Evolutionary conservation across 2,329 filamentous ascomycete genomes (phyloP).

Genomic region (Coniochaeta sp.): DNA sequence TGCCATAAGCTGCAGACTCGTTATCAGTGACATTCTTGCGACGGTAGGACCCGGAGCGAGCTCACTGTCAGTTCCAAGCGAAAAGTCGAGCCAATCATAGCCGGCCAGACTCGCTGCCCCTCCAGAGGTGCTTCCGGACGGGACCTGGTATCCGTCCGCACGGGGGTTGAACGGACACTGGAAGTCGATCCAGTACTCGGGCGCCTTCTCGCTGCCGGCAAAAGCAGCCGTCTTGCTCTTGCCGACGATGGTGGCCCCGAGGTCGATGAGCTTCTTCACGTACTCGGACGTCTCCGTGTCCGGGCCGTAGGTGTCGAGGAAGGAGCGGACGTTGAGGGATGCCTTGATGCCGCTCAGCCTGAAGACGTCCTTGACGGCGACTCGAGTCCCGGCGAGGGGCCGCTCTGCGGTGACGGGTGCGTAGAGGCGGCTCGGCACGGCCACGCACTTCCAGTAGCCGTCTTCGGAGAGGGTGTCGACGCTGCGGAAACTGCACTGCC

Average conservation of each 20-base stretch:
- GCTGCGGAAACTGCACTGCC: background rate
- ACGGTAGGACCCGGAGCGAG: too few species aligned
- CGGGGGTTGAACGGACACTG: constrained; percentile 1
- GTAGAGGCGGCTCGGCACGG: constrained; percentile 2
- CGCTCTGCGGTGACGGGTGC: background rate
- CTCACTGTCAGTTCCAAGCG: constrained; percentile 10
- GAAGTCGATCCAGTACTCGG: constrained; percentile 1
- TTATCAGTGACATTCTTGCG: too few species aligned
- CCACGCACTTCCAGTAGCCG: background rate
- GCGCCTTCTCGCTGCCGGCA: background rate
- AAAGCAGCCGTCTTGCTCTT: constrained; percentile 3
- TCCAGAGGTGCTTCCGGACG: constrained; percentile 2
- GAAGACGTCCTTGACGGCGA: constrained; percentile 4
- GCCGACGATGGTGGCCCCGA: constrained; percentile 2
- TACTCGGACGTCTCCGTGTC: background rate
- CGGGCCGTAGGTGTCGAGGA: background rate
- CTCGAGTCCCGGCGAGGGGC: background rate
- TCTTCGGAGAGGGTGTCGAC: background rate
- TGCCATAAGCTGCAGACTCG: too few species aligned
- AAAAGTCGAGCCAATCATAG: constrained; percentile 2
- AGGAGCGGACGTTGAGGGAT: background rate
- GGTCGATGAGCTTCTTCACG: background rate
- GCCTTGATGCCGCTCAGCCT: background rate
- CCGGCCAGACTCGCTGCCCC: background rate
- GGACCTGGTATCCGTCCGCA: constrained; percentile 3